A percentile compares a stretch with the other conserved stretches of the same genome.
Conservation (phyloP, 192 early-diverging fungal species). For the Glomus cerebriforme region DNA sequence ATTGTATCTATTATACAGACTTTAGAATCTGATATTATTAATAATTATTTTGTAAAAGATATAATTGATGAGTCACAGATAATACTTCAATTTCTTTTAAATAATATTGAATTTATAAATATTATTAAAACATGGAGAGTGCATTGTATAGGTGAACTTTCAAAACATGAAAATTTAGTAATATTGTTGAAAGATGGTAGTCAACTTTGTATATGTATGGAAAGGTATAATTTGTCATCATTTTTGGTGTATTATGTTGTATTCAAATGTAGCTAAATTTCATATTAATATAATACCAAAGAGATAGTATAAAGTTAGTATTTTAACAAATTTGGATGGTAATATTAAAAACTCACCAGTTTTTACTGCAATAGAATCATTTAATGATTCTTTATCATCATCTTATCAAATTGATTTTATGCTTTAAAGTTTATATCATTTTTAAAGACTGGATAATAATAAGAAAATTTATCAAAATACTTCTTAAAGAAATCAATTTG, state of each 20-base stretch:
- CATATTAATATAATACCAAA: background rate
- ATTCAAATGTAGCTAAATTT: background rate
- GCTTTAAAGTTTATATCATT: background rate
- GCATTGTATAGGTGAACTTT: no score
- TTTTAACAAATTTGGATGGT: background rate
- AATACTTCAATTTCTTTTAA: no score
- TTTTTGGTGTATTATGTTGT: background rate
- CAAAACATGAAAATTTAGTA: background rate
- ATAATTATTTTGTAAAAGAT: no score
- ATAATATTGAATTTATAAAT: no score
- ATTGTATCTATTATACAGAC: no score
- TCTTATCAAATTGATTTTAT: background rate
- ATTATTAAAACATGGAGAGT: no score
- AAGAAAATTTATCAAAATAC: background rate
- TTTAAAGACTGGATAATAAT: background rate
- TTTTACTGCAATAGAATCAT: background rate
- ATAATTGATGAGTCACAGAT: no score
- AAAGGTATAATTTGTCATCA: background rate
- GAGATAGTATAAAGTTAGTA: background rate
- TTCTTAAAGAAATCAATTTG: background rate
- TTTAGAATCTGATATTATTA: no score
- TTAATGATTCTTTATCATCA: background rate
- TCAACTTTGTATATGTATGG: no score
- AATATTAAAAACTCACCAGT: background rate
- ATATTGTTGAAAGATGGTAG: no score